Evolutionary conservation across 768 basidiomycete species (phyloP).

Genomic region (Termitomyces sp.): DNA sequence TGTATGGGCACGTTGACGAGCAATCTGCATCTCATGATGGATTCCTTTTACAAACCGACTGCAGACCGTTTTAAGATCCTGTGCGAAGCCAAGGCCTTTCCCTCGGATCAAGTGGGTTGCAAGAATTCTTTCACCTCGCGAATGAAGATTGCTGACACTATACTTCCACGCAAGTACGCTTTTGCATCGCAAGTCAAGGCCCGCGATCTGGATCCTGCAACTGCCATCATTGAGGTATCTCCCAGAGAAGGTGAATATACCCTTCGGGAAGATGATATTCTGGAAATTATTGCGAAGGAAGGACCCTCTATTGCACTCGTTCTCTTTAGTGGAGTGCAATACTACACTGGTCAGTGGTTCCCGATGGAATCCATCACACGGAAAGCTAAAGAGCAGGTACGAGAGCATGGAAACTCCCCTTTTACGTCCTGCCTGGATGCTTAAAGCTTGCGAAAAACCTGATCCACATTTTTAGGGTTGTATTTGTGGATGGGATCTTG

Average conservation of each 20-base stretch:
- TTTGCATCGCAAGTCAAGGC: slow-evolving; percentile 85
- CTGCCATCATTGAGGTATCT: slow-evolving; percentile 69
- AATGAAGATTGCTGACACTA: slow-evolving; percentile 10
- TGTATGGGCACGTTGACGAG: slow-evolving; percentile 94
- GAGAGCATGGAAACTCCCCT: slow-evolving; percentile 6
- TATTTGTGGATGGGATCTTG: slow-evolving; percentile 93
- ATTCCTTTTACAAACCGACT: slow-evolving; percentile 90
- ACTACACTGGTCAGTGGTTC: slow-evolving; percentile 96
- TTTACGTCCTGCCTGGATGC: slow-evolving; percentile 12
- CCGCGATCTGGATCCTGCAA: slow-evolving; percentile 70
- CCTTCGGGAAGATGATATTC: slow-evolving; percentile 86
- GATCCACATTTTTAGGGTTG: slow-evolving; percentile 58
- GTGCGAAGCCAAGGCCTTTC: slow-evolving; percentile 91
- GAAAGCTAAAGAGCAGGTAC: slow-evolving; percentile 79
- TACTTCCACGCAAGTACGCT: slow-evolving; percentile 64
- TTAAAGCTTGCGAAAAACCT: slow-evolving; percentile 8
- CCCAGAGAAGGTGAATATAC: slow-evolving; percentile 82
- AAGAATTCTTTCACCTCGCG: slow-evolving; percentile 8
- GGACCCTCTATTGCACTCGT: slow-evolving; percentile 82
- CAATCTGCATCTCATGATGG: slow-evolving; percentile 95
- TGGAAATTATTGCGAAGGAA: slow-evolving; percentile 64
- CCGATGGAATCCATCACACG: slow-evolving; percentile 80
- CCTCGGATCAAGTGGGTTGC: slow-evolving; percentile 82
- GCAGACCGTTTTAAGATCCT: slow-evolving; percentile 84
- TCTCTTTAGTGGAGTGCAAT: slow-evolving; percentile 91